Conservation (phyloP, 106 monocot species). For the Phalaenopsis equestris region DNA sequence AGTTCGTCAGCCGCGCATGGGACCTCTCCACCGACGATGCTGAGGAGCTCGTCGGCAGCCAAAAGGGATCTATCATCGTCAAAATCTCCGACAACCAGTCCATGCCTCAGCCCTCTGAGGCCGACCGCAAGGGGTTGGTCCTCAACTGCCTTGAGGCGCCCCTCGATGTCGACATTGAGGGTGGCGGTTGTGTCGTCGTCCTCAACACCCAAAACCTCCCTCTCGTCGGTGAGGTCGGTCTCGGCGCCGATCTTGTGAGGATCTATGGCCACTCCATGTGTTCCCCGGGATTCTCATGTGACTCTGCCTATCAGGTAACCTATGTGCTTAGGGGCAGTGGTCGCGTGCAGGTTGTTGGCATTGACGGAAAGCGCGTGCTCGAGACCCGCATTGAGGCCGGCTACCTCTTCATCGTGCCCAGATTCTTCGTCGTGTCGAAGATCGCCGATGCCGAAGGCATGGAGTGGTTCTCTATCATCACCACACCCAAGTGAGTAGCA, state of each 20-base stretch:
- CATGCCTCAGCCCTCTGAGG: constrained; percentile 37
- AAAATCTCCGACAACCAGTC: constrained; percentile 43
- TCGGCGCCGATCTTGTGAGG: constrained; percentile 75
- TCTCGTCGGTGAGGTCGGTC: constrained; percentile 56
- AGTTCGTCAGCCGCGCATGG: constrained; percentile 77
- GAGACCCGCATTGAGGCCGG: constrained; percentile 50
- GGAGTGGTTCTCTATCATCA: constrained; percentile 93
- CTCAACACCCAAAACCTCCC: constrained; percentile 81
- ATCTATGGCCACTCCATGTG: constrained; percentile 72
- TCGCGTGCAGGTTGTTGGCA: constrained; percentile 66
- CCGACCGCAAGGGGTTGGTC: constrained; percentile 48
- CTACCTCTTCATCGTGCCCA: constrained; percentile 66
- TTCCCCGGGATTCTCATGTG: constrained; percentile 84
- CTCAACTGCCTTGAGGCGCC: constrained; percentile 76
- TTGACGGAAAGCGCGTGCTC: constrained; percentile 66
- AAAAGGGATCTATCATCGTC: constrained; percentile 32
- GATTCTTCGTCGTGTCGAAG: constrained; percentile 91
- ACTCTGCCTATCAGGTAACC: constrained; percentile 84
- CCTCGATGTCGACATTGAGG: constrained; percentile 70
- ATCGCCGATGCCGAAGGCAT: constrained; percentile 69
- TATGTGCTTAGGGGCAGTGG: constrained; percentile 72
- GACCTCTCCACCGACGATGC: constrained; percentile 45
- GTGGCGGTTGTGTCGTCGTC: constrained; percentile 76
- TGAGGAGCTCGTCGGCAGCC: constrained; percentile 37
- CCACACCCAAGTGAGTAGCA: constrained; percentile 65